Base-by-base conservation (phyloP, 352 stramenopile genomes). In the Globisporangium canariense region DNA sequence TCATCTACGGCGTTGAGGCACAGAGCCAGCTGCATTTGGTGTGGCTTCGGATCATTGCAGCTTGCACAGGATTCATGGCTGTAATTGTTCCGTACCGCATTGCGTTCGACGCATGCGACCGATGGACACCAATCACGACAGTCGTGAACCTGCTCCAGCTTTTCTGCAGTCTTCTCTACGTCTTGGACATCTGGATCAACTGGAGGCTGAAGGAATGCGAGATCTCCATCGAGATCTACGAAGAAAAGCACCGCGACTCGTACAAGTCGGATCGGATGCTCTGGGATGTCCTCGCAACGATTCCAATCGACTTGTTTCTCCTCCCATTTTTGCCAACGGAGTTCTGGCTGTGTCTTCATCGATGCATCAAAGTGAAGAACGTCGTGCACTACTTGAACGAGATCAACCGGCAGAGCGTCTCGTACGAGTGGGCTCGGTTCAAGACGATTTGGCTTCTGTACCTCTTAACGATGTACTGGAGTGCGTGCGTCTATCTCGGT, bases 371-470 rank as follows among this genome's bases (percentile, higher is more conserved):
- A 28, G 67, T 87, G 11, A 54, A 68, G 2, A 89, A 89, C 49
- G 57, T 87, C 7, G 70, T 70, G 9, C 64, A 77, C 22, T 89
- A 89, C 57, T 67, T 89, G 66, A 68, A 77, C 22, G 83, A 90
- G 64, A 58, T 88, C 9, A 83, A 88, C 55, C 77, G 83, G 1
- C 72, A 57, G 18, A 57, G 28, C 10, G 51, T 57, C 51, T 57
- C 51, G 28, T 57, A 57, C 51, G 51, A 43, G 20, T 57, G 51
- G 28, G 51, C 30, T 4, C 28, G 51, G 7, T 79, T 89, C 54
- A 75, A 69, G 56, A 75, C 73, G 32, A 77, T 90, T 43, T 80
- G 71, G 60, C 20, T 85, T 46, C 60, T 91, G 13, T 91, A 91
- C 25, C 34, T 78, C 32, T 51, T 89, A 8, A 61, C 70, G 22